These are phyloP conservation scores for Xanthoconium separans DNA, from an alignment of 1,284 basidiomycete genomes.

Conservation along the genomic window DNA sequence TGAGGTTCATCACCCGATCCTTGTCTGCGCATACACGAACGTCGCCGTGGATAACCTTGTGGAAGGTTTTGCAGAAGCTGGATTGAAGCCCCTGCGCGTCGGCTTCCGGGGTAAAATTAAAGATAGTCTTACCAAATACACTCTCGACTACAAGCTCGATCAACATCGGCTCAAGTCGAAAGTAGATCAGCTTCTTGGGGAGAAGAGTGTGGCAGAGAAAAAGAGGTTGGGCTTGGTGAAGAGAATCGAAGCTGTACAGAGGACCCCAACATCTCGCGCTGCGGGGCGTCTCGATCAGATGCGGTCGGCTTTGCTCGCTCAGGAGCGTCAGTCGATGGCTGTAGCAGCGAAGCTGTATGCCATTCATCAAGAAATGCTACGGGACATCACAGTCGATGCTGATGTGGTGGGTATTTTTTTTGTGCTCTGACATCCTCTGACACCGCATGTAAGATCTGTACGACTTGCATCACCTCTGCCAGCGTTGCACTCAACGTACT, in stretches of 20 bases:
- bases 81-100: slow-evolving; percentile 76
- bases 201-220: slow-evolving; percentile 31
- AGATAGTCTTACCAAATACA: slow-evolving; percentile 54
- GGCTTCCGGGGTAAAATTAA: slow-evolving; percentile 68
- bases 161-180: slow-evolving; percentile 55
- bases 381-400: slow-evolving; percentile 59
- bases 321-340: slow-evolving; percentile 36
- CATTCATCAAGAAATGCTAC: slow-evolving; percentile 53
- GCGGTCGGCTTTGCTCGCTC: slow-evolving; percentile 36
- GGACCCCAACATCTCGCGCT: slow-evolving; percentile 16
- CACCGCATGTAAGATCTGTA: slow-evolving; percentile 61
- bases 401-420: slow-evolving; percentile 64
- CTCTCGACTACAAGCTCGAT: slow-evolving; percentile 68
- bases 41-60: slow-evolving; percentile 94
- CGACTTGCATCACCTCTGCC: slow-evolving; percentile 78
- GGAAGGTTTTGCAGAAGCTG: slow-evolving; percentile 62
- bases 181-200: slow-evolving; percentile 41
- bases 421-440: slow-evolving; percentile 6
- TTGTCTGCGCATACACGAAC: slow-evolving; percentile 93
- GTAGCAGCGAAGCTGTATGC: slow-evolving; percentile 46
- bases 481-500: slow-evolving; percentile 57
- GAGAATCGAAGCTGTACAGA: slow-evolving; percentile 27
- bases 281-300: slow-evolving; percentile 38
- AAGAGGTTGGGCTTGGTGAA: slow-evolving; percentile 29
- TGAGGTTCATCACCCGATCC: slow-evolving; percentile 78